Percentiles rank a stretch among this genome's conserved stretches.
These are phyloP conservation scores for Raphanus sativus DNA, from an alignment of 345 rosid species.

Conservation along the genomic window DNA sequence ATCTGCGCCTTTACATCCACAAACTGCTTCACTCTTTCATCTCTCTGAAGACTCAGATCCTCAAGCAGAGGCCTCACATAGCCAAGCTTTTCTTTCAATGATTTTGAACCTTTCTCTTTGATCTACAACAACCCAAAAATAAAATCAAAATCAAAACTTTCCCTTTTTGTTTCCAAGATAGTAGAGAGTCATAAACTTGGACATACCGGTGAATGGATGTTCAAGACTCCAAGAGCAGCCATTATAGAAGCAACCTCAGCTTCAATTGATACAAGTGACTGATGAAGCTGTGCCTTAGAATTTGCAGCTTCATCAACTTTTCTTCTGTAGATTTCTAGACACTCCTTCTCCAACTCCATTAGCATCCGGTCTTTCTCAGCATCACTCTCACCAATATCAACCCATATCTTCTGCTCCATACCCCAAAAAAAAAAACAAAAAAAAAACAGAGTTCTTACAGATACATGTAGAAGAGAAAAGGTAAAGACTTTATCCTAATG, in stretches of 20 bases:
- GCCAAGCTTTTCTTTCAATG: constrained; percentile 80
- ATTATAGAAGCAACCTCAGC: constrained; percentile 88
- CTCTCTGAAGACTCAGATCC: constrained; percentile 67
- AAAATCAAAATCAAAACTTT: neutral
- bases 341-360: constrained; percentile 80
- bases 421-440: neutral
- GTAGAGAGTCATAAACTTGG: constrained; percentile 1
- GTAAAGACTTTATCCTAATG: neutral
- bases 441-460: neutral
- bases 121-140: constrained; percentile 43
- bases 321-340: constrained; percentile 82
- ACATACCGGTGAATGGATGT: constrained; percentile 26
- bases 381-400: constrained; percentile 86
- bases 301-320: constrained; percentile 88
- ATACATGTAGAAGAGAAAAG: neutral
- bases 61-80: constrained; percentile 71
- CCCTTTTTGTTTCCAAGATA: neutral
- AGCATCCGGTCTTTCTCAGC: constrained; percentile 80
- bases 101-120: constrained; percentile 54
- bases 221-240: constrained; percentile 70
- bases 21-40: constrained; percentile 77
- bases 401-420: constrained; percentile 85
- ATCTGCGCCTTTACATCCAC: constrained; percentile 69
- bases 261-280: constrained; percentile 80
- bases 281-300: constrained; percentile 83